Evolutionary conservation across 805 yeast species (phyloP).

Genomic region (Cephaloascus albidus): DNA sequence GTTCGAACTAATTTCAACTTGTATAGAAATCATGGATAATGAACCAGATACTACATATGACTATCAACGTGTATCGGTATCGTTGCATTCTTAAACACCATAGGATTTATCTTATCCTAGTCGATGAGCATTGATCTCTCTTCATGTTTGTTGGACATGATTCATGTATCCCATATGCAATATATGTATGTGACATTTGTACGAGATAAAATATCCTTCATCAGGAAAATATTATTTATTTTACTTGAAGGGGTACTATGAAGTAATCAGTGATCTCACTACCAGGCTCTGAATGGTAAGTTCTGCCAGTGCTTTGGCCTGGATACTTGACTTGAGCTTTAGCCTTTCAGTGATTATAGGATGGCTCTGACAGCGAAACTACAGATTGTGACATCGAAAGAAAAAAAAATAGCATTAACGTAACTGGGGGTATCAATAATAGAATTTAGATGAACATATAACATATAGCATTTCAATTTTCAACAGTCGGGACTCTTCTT

Average conservation of each 20-base stretch:
- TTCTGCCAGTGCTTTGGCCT: too few relatives aligned
- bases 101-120: neutral
- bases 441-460: neutral
- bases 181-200: neutral
- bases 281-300: too few relatives aligned
- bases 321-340: too few relatives aligned
- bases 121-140: neutral
- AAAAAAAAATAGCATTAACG: too few relatives aligned
- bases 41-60: too few relatives aligned
- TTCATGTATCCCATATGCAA: too few relatives aligned
- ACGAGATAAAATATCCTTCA: neutral
- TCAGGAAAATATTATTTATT: neutral
- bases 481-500: too few relatives aligned
- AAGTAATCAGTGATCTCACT: neutral
- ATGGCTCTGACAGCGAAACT: too few relatives aligned
- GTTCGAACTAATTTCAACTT: neutral
- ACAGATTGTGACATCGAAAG: too few relatives aligned
- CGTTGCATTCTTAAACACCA: neutral
- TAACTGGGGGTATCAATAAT: neutral
- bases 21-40: neutral
- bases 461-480: neutral
- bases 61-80: neutral
- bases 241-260: neutral
- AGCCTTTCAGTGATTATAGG: too few relatives aligned
- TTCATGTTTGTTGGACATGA: neutral